Base-by-base conservation (phyloP, 257 asterid species). In the Ophiorrhiza pumila region DNA sequence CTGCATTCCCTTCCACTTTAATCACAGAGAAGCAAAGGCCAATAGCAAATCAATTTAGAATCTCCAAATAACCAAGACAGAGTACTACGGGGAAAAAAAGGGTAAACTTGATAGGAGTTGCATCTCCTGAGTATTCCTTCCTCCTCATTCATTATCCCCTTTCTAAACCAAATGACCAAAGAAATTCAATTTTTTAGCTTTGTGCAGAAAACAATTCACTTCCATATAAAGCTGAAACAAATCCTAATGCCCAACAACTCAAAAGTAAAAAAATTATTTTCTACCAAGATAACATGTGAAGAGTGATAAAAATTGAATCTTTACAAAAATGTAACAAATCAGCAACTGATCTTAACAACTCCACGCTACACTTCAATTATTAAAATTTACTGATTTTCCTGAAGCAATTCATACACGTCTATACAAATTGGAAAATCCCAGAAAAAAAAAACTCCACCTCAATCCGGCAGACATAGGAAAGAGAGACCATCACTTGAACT, bases 301-400 rank as follows among this genome's bases (percentile, higher is more conserved):
- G 37, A 32, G 17, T 27, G 20, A 35, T 6, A 4, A 45, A 47
- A 65, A 73, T 62, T 32, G 42, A 73, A 49, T 73, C 53, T 73
- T 73, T 34, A 46, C 8, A 31, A 61, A n/a, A 46, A 25, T 20
- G 25, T n/a, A 65, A 45, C 56, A 65, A 41, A 39, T 43, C 25
- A n/a, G 42, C 70, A 65, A n/a, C 49, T n/a, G 23, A 46, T 65
- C 57, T 4, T 31, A 25, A 22, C 8, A 66, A 27, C 9, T 32
- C 56, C 11, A n/a, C 34, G 0, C 4, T 25, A 62, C 7, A 61
- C 20, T 13, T 15, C 63, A 46, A 55, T 13, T 39, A 45, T 25
- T 12, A 58, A 10, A 25, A n/a, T 5, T 52, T 32, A 14, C 2
- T 11, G 32, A 29, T 5, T 45, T 69, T 34, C 35, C 34, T 22